Evolutionary conservation across 1,284 basidiomycete species (phyloP).

Genomic region (Volvariella volvacea): DNA sequence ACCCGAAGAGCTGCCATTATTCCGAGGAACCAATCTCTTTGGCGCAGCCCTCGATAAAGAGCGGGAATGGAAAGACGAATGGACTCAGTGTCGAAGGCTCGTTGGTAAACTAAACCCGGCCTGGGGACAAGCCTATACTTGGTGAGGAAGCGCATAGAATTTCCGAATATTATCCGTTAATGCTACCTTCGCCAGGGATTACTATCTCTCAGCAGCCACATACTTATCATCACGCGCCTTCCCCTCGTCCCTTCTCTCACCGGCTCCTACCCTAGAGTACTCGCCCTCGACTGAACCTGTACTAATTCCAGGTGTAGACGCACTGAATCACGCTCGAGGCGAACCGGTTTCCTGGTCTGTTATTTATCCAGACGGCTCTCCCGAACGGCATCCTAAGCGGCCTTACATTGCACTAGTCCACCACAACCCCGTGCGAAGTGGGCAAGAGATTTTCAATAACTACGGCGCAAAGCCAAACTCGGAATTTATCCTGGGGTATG

Average conservation of each 20-base stretch:
- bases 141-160: slow-evolving; percentile 37
- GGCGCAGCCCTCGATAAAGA: slow-evolving; percentile 64
- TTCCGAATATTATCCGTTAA: neutral
- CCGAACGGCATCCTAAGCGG: slow-evolving; percentile 9
- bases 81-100: slow-evolving; percentile 39
- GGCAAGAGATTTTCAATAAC: slow-evolving; percentile 80
- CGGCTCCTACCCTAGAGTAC: slow-evolving; percentile 43
- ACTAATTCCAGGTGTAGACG: slow-evolving; percentile 80
- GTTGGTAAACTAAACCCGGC: slow-evolving; percentile 28
- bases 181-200: slow-evolving; percentile 43
- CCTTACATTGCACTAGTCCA: slow-evolving; percentile 37
- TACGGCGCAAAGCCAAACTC: slow-evolving; percentile 83
- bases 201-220: slow-evolving; percentile 64
- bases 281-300: slow-evolving; percentile 61
- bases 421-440: slow-evolving; percentile 33
- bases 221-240: slow-evolving; percentile 85
- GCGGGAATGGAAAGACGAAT: slow-evolving; percentile 55
- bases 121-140: slow-evolving; percentile 55
- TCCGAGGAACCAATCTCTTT: slow-evolving; percentile 73
- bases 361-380: slow-evolving; percentile 22
- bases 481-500: slow-evolving; percentile 83
- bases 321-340: slow-evolving; percentile 73
- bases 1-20: slow-evolving; percentile 49
- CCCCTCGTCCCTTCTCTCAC: slow-evolving; percentile 71
- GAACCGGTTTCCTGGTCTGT: slow-evolving; percentile 78